Conservation (phyloP, 768 basidiomycete genomes). For the Boletellus emodensis region DNA sequence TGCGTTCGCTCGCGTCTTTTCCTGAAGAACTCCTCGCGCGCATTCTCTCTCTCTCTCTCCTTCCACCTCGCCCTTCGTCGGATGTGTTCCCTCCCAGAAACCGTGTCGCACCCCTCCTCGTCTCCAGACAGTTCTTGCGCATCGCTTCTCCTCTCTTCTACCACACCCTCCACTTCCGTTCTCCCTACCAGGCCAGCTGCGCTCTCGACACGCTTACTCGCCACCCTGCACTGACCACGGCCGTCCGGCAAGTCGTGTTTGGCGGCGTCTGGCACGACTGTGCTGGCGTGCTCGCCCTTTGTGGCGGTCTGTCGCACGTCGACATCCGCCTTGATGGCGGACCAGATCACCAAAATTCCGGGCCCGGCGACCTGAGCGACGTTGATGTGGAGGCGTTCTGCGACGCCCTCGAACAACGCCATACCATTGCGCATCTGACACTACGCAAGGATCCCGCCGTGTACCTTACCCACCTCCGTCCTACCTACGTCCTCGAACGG, state of each 20-base stretch:
- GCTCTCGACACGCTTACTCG: slow-evolving; percentile 37
- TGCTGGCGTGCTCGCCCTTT: slow-evolving; percentile 35
- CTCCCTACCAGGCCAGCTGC: slow-evolving; percentile 35
- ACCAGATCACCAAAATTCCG: too few species aligned
- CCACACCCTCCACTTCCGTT: slow-evolving; percentile 44
- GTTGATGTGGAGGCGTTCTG: slow-evolving; percentile 36
- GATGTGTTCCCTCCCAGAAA: slow-evolving; percentile 19
- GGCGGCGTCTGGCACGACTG: slow-evolving; percentile 39
- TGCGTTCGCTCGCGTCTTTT: slow-evolving; percentile 26
- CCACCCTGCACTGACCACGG: slow-evolving; percentile 36
- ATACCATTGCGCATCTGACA: slow-evolving; percentile 42
- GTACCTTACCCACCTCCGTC: slow-evolving; percentile 53
- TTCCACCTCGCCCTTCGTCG: slow-evolving; percentile 14
- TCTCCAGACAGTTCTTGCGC: slow-evolving; percentile 49
- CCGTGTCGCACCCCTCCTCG: slow-evolving; percentile 44
- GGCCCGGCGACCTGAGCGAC: slow-evolving; percentile 3
- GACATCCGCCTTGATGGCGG: slow-evolving; percentile 33
- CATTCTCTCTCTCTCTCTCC: slow-evolving; percentile 36
- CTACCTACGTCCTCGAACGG: slow-evolving; percentile 41
- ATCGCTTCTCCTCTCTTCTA: slow-evolving; percentile 59
- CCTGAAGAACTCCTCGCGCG: slow-evolving; percentile 46
- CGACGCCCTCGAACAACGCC: slow-evolving; percentile 36
- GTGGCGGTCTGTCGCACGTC: slow-evolving; percentile 35
- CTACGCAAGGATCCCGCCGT: slow-evolving; percentile 48
- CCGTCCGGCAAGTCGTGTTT: slow-evolving; percentile 42